Percentiles rank a stretch among this genome's conserved stretches.
These are phyloP conservation scores for Candida maesae DNA, from an alignment of 805 yeast species.

Conservation along the genomic window DNA sequence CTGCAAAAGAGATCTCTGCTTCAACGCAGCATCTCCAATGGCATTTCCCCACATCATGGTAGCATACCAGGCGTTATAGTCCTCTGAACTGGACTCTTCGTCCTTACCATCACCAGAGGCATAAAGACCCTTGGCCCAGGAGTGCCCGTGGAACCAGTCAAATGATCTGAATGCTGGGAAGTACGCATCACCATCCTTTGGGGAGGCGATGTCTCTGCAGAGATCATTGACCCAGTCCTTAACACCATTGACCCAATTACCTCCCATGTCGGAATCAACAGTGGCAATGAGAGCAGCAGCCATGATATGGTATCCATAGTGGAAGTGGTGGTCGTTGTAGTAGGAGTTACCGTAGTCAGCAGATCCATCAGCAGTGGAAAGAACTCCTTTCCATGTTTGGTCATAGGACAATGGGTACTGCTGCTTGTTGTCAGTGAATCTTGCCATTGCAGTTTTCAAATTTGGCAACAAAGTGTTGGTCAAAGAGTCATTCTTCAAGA, in stretches of 20 bases:
- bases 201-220: conserved; percentile 66
- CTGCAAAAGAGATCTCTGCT: conserved; percentile 53
- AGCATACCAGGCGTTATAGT: conserved; percentile 67
- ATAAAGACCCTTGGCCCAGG: conserved; percentile 74
- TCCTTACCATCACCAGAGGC: conserved; percentile 73
- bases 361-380: conserved; percentile 57
- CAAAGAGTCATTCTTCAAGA: conserved; percentile 53
- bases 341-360: conserved; percentile 72
- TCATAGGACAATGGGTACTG: conserved; percentile 75
- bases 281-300: conserved; percentile 63
- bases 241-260: conserved; percentile 49
- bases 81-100: conserved; percentile 72
- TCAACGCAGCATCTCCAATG: conserved; percentile 48
- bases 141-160: conserved; percentile 76
- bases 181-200: conserved; percentile 45
- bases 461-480: conserved; percentile 50
- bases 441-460: conserved; percentile 62
- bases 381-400: conserved; percentile 70
- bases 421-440: conserved; percentile 70
- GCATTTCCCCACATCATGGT: conserved; percentile 63
- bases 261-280: conserved; percentile 47
- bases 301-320: conserved; percentile 70
- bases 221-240: conserved; percentile 52
- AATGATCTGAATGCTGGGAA: conserved; percentile 68
- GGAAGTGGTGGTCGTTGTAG: conserved; percentile 76